Base-by-base conservation (phyloP, 139 green algal genomes). In the Bryopsis sp. region DNA sequence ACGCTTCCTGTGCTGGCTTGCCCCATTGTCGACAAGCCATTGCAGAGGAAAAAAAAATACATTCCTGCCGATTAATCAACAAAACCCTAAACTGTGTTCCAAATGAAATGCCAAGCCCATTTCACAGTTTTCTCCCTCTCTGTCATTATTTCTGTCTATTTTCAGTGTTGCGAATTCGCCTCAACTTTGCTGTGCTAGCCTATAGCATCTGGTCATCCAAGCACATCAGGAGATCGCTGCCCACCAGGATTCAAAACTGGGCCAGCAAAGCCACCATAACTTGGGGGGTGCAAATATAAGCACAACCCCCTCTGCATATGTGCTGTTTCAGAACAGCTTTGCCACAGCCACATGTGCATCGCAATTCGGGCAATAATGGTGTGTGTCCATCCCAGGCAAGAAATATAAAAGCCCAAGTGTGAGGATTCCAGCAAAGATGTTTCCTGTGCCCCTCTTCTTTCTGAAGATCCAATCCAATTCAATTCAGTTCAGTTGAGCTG, bases 291-390 rank as follows among this genome's bases (percentile, higher is more conserved):
- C 43, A 54, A 19, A 54, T 19, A 19, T 26, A 19, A 11, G 15
- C 11, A 11, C 43, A 54, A 19, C 43, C 43, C 43, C 43, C 11
- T 54, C 15, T 54, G 19, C 43, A 54, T 54, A 11, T 26, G 15
- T 19, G 19, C 22, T 63, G 8, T 36, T 63, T 63, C 26, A 63
- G 11, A 63, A 32, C 22, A 36, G n/a, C 54, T 67, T 67, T 46
- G 59, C 59, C 7, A 47, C 15, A 7, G 59, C 59, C 22, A 67
- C 31, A 47, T 47, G 33, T 7, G 24, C 11, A 48, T 26, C 24
- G 43, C 59, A 67, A 39, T 31, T 26, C 19, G 59, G 59, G 33
- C 59, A 67, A 24, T 67, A 47, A 47, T 67, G 59, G 33, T 67
- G 59, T 7, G 31, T 67, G 33, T 67, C 59, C 11, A 28, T 32